Base-by-base conservation (phyloP, 176 grass and related monocot genomes). In the Echinochloa phyllopogon region DNA sequence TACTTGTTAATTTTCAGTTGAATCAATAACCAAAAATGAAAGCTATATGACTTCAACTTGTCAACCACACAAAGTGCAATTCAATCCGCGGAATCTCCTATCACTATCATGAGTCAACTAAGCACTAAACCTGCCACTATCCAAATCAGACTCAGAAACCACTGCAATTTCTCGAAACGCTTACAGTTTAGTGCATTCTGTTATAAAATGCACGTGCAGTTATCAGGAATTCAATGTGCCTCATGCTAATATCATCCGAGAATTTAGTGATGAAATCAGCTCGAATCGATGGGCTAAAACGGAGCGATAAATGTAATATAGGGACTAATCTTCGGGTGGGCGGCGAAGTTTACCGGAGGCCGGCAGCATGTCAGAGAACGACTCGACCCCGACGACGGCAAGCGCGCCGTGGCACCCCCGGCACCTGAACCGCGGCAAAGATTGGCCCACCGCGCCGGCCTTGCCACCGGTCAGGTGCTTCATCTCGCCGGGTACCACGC, bases 321-420 rank as follows among this genome's bases (percentile, higher is more conserved):
- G 29, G 56, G 2, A 33, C 72, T 56, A 90, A 94, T 80, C 86
- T 41, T 87, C 65, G 76, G 23, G 18, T 24, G 16, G 79, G 59
- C 56, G 21, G 64, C 51, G 29, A 25, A 81, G 42, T 27, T 29
- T 83, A 90, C 88, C 88, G 33, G 88, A 78, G 56, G n/a, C 36
- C 15, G 92, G 85, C 56, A 94, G 83, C 74, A 82, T 92, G 45
- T 92, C 89, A 8, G 83, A 85, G 20, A 91, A 94, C 18, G 92
- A 84, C 5, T 98, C 90, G 4, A 94, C 89, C 21, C 91, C 96
- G 14, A 90, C 80, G 39, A 95, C 87, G 48, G 80, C 89, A 50
- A 98, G 89, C 24, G 89, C 74, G 25, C 88, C 83, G 69, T 69
- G 93, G 66, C 96, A 92, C 49, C 94, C 89, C 86, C 94, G 87